Evolutionary conservation across 805 yeast species (phyloP).

Genomic region (Saturnispora zaruensis): DNA sequence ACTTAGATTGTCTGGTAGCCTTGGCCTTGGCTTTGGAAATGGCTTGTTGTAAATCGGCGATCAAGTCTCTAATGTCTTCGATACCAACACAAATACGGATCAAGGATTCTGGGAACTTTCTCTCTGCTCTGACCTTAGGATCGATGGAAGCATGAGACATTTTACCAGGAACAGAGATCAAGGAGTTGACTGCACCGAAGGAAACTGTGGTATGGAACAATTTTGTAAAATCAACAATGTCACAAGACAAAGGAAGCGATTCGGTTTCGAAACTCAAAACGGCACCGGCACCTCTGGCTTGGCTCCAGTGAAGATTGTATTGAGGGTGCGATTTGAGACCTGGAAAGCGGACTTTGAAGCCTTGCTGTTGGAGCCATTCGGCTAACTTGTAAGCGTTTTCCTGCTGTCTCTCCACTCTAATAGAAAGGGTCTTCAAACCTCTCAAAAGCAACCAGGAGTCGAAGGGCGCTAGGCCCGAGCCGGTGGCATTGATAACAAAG

Average conservation of each 20-base stretch:
- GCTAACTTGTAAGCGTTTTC: constrained; percentile 70
- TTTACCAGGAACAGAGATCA: constrained; percentile 87
- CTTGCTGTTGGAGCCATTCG: constrained; percentile 54
- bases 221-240: constrained; percentile 65
- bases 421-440: constrained; percentile 81
- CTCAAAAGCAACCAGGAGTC: constrained; percentile 85
- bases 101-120: constrained; percentile 88
- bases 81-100: constrained; percentile 88
- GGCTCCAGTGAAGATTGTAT: constrained; percentile 65
- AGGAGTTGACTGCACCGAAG: constrained; percentile 88
- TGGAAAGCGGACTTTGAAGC: constrained; percentile 77
- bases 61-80: constrained; percentile 72
- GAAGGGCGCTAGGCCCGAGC: constrained; percentile 86
- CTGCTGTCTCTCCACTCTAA: constrained; percentile 84
- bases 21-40: constrained; percentile 50
- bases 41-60: constrained; percentile 70
- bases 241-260: constrained; percentile 51
- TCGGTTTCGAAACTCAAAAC: constrained; percentile 89
- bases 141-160: constrained; percentile 98
- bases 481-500: constrained; percentile 80
- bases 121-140: constrained; percentile 73
- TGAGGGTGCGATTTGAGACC: constrained; percentile 79
- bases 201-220: constrained; percentile 86
- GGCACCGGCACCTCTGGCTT: constrained; percentile 81
- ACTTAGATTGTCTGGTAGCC: constrained; percentile 7